A percentile compares a stretch with the other conserved stretches of the same genome.
These are phyloP conservation scores for Penicillium waksmanii DNA, from an alignment of 495 filamentous ascomycete species.

Conservation along the genomic window DNA sequence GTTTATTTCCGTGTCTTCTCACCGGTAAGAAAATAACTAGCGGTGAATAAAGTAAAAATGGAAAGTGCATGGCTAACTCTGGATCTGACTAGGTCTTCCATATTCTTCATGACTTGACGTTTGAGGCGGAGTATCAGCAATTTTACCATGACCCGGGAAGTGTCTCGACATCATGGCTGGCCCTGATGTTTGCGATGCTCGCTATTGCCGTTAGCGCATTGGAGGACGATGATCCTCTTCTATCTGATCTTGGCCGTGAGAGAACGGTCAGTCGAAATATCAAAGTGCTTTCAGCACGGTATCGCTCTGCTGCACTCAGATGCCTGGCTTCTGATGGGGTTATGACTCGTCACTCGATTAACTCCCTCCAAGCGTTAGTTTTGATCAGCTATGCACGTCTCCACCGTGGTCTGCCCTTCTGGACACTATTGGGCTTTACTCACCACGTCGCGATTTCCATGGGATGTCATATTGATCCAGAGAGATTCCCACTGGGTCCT, in stretches of 20 bases:
- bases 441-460: slow-evolving; percentile 52
- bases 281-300: slow-evolving; percentile 43
- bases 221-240: slow-evolving; percentile 47
- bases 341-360: slow-evolving; percentile 48
- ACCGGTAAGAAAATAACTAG: slow-evolving; percentile 29
- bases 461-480: slow-evolving; percentile 53
- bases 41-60: not conserved
- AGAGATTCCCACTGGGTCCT: slow-evolving; percentile 40
- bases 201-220: slow-evolving; percentile 49
- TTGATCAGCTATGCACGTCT: slow-evolving; percentile 48
- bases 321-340: slow-evolving; percentile 50
- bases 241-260: slow-evolving; percentile 47
- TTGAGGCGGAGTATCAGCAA: slow-evolving; percentile 50
- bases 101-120: slow-evolving; percentile 53
- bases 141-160: slow-evolving; percentile 48
- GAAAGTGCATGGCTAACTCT: slow-evolving; percentile 1
- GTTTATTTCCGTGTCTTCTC: slow-evolving; percentile 48
- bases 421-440: slow-evolving; percentile 48
- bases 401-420: slow-evolving; percentile 45
- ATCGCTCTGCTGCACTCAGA: slow-evolving; percentile 48
- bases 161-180: slow-evolving; percentile 46
- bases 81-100: slow-evolving; percentile 36
- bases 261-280: slow-evolving; percentile 46
- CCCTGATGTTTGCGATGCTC: slow-evolving; percentile 49
- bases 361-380: slow-evolving; percentile 51